Conservation (phyloP, 306 rosid genomes). For the Cicer arietinum region DNA sequence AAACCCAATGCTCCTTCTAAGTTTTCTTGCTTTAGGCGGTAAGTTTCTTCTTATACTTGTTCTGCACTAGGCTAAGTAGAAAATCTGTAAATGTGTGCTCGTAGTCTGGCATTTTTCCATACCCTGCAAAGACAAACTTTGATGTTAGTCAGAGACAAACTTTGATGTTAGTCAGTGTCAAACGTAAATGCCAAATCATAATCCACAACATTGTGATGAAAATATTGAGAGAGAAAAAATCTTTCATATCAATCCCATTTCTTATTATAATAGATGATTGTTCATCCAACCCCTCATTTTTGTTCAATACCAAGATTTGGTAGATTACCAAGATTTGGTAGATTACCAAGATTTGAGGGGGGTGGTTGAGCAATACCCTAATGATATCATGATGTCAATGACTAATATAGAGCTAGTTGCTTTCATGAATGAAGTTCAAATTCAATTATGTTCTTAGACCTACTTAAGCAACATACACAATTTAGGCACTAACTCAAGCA, state of each 20-base stretch:
- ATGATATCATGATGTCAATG: too few relatives aligned
- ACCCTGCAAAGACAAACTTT: constrained; percentile 35
- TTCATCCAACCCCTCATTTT: too few relatives aligned
- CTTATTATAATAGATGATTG: too few relatives aligned
- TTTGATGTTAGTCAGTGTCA: background rate
- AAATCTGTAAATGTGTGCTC: constrained; percentile 62
- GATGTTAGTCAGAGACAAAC: background rate
- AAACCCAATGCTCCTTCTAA: background rate
- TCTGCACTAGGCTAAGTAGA: constrained; percentile 56
- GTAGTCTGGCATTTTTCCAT: constrained; percentile 62
- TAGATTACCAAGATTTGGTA: too few relatives aligned
- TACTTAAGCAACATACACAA: background rate
- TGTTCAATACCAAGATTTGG: too few relatives aligned
- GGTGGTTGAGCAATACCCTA: too few relatives aligned
- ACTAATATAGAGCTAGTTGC: too few relatives aligned
- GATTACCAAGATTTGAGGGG: too few relatives aligned
- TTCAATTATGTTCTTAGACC: constrained; percentile 1
- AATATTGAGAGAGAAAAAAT: too few relatives aligned
- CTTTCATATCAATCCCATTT: too few relatives aligned
- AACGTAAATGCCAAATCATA: too few relatives aligned
- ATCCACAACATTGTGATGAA: too few relatives aligned
- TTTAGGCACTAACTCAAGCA: background rate
- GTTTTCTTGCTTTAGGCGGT: constrained; percentile 10
- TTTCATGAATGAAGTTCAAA: background rate
- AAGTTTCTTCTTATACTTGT: constrained; percentile 55